Evolutionary conservation across 139 green algal species (phyloP).

Genomic region (Micractinium sp.): DNA sequence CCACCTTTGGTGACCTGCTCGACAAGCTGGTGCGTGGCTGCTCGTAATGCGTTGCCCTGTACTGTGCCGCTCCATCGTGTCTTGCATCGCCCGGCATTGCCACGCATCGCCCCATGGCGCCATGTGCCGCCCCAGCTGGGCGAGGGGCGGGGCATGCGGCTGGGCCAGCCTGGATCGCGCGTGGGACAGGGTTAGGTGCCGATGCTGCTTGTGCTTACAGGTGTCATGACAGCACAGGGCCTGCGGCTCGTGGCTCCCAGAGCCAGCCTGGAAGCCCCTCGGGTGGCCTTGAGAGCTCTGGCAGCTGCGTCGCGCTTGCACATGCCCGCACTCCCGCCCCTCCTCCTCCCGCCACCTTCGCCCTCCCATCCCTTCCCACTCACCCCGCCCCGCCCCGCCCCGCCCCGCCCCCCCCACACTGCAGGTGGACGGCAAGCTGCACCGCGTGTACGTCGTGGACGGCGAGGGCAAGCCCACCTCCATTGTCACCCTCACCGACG

Average conservation of each 20-base stretch:
- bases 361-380: too few relatives aligned
- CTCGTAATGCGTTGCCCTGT: neutral
- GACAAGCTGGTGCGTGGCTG: slow-evolving; percentile 5
- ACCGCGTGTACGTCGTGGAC: slow-evolving; percentile 63
- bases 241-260: too few relatives aligned
- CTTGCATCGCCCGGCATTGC: neutral
- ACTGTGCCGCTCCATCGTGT: too few relatives aligned
- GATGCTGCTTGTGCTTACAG: too few relatives aligned
- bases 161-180: too few relatives aligned
- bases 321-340: neutral
- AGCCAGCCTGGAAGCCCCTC: too few relatives aligned
- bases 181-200: too few relatives aligned
- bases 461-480: slow-evolving; percentile 43
- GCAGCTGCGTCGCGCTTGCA: neutral
- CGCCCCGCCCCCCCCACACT: neutral
- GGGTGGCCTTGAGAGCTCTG: too few relatives aligned
- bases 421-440: slow-evolving; percentile 36
- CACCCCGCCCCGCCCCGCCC: neutral
- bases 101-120: too few relatives aligned
- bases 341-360: neutral
- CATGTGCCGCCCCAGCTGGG: too few relatives aligned
- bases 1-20: slow-evolving; percentile 15
- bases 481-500: slow-evolving; percentile 63
- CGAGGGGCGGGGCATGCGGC: too few relatives aligned
- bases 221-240: too few relatives aligned